These are phyloP conservation scores for Lachancea mirantina DNA, from an alignment of 805 yeast genomes.

Conservation along the genomic window DNA sequence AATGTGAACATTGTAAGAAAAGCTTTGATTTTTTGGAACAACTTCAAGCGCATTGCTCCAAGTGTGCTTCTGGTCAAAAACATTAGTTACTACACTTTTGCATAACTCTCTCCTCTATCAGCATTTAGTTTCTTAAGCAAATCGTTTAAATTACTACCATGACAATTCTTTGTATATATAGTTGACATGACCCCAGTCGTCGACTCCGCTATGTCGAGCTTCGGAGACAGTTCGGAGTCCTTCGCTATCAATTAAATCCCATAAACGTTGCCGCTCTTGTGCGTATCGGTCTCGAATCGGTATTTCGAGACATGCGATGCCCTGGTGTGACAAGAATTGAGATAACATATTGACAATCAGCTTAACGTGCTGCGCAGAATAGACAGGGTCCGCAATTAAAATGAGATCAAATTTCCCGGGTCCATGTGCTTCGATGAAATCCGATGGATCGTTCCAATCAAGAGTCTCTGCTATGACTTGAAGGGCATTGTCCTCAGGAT, in stretches of 20 bases:
- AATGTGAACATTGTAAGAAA: constrained; percentile 46
- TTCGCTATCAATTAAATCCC: constrained; percentile 42
- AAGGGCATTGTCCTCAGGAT: constrained; percentile 1
- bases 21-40: constrained; percentile 43
- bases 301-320: constrained; percentile 55
- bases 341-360: constrained; percentile 59
- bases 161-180: constrained; percentile 40
- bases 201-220: constrained; percentile 57
- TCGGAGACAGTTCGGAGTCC: constrained; percentile 27
- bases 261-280: constrained; percentile 52
- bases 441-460: constrained; percentile 71
- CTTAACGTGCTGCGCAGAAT: constrained; percentile 72
- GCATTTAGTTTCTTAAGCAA: background rate
- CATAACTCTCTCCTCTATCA: background rate
- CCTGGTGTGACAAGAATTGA: constrained; percentile 39
- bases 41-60: constrained; percentile 34
- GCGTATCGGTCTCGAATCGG: constrained; percentile 69
- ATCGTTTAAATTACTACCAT: no score
- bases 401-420: constrained; percentile 46
- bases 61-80: no score
- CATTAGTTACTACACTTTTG: no score
- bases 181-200: constrained; percentile 73
- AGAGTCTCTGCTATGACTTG: constrained; percentile 41
- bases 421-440: constrained; percentile 29
- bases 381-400: constrained; percentile 81